These are phyloP conservation scores for Forsythia viridissima DNA, from an alignment of 257 asterid genomes.

Conservation along the genomic window DNA sequence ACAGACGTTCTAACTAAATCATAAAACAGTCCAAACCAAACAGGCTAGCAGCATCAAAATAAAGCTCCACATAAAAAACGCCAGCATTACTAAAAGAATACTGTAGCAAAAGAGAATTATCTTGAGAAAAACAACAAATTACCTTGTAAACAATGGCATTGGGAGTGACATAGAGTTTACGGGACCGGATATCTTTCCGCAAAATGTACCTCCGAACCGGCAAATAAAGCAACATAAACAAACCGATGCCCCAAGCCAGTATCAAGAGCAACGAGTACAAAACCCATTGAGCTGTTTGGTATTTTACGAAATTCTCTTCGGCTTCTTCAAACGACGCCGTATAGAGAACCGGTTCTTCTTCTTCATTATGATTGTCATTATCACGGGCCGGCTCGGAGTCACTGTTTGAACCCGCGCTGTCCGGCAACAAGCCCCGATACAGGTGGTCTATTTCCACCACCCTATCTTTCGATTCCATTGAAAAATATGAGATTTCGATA, in stretches of 20 bases:
- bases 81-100: neutral
- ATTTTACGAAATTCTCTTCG: constrained; percentile 62
- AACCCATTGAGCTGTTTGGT: constrained; percentile 63
- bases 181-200: constrained; percentile 63
- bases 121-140: neutral
- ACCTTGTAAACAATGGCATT: constrained; percentile 70
- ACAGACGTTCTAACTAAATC: neutral
- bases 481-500: neutral
- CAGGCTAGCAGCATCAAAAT: neutral
- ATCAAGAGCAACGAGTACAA: constrained; percentile 53
- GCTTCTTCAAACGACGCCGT: constrained; percentile 66
- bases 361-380: constrained; percentile 18
- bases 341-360: constrained; percentile 35
- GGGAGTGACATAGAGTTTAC: constrained; percentile 61
- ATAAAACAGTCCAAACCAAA: neutral
- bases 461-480: constrained; percentile 46
- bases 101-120: neutral
- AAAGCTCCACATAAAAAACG: too few relatives aligned
- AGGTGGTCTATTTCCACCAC: constrained; percentile 50
- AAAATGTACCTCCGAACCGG: constrained; percentile 62
- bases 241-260: constrained; percentile 83
- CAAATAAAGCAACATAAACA: constrained; percentile 66
- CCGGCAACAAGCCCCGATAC: constrained; percentile 55
- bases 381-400: neutral
- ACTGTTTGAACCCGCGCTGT: constrained; percentile 16